Evolutionary conservation across 2,329 filamentous ascomycete species (phyloP).

Genomic region (Diaporthe sp.): DNA sequence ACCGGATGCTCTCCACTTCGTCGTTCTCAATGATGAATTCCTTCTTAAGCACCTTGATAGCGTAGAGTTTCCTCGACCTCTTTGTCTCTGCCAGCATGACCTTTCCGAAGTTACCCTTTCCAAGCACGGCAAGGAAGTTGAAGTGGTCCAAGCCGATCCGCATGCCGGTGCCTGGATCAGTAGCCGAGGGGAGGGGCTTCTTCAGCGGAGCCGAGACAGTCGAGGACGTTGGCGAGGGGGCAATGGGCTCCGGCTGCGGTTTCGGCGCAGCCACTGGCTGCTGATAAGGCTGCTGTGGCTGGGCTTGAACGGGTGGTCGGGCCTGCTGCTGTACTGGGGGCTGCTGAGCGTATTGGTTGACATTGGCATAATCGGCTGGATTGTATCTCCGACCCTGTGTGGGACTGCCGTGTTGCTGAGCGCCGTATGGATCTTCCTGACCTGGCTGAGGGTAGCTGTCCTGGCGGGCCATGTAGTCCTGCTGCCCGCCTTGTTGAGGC

Average conservation of each 20-base stretch:
- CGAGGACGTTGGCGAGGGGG: slow-evolving; percentile 50
- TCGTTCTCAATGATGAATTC: slow-evolving; percentile 99
- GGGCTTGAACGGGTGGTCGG: slow-evolving; percentile 45
- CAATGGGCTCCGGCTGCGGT: slow-evolving; percentile 52
- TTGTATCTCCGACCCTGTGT: slow-evolving; percentile 78
- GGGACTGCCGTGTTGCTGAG: slow-evolving; percentile 52
- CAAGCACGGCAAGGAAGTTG: slow-evolving; percentile 97
- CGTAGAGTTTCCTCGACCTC: slow-evolving; percentile 89
- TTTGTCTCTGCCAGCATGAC: slow-evolving; percentile 99
- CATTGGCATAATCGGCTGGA: slow-evolving; percentile 79
- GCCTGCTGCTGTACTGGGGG: slow-evolving; percentile 56
- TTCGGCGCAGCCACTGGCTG: slow-evolving; percentile 49
- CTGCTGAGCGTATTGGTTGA: slow-evolving; percentile 56
- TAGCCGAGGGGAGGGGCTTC: slow-evolving; percentile 78
- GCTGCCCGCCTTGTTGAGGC: slow-evolving; percentile 47
- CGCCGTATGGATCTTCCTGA: slow-evolving; percentile 54
- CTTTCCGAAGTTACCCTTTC: slow-evolving; percentile 99
- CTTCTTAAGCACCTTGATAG: slow-evolving; percentile 99
- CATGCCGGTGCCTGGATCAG: slow-evolving; percentile 78
- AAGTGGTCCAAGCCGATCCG: slow-evolving; percentile 98
- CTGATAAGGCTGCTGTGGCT: slow-evolving; percentile 53
- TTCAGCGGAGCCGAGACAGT: slow-evolving; percentile 53
- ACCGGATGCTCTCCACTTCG: slow-evolving; percentile 97
- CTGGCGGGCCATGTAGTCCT: slow-evolving; percentile 50
- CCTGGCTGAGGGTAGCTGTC: slow-evolving; percentile 48